A percentile compares a stretch with the other conserved stretches of the same genome.
Conservation (phyloP, 2,329 filamentous ascomycete species). For the Fusarium nodosum region DNA sequence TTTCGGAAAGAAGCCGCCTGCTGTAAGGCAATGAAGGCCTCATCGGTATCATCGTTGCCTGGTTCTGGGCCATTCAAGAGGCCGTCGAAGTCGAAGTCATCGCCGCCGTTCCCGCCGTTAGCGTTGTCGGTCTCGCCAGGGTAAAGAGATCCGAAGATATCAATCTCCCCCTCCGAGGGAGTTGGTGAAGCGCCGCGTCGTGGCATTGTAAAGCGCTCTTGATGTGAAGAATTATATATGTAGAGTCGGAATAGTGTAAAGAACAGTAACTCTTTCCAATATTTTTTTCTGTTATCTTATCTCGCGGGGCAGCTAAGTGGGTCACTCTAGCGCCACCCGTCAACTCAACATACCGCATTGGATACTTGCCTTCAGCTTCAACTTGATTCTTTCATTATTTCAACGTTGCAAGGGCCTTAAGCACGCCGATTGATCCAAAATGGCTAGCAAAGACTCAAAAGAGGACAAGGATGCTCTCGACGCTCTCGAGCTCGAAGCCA, state of each 20-base stretch:
- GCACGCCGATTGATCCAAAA: constrained; percentile 39
- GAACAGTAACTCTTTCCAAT: constrained; percentile 40
- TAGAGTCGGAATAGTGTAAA: constrained; percentile 19
- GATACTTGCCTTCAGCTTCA: constrained; percentile 20
- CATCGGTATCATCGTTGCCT: constrained; percentile 77
- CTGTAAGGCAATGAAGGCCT: constrained; percentile 89
- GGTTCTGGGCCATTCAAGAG: constrained; percentile 67
- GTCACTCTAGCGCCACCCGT: constrained; percentile 16
- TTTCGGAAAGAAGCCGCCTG: constrained; percentile 93
- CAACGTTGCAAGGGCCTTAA: constrained; percentile 3
- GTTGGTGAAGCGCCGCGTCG: constrained; percentile 83
- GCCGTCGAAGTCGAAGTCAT: constrained; percentile 69
- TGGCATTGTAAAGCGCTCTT: constrained; percentile 67
- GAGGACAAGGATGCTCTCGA: constrained; percentile 83
- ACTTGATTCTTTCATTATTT: constrained; percentile 18
- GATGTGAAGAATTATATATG: constrained; percentile 19
- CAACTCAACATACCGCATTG: constrained; percentile 17
- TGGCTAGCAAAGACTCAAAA: constrained; percentile 57
- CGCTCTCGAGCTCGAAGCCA: constrained; percentile 84
- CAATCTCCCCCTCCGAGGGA: constrained; percentile 89
- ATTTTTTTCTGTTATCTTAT: constrained; percentile 60
- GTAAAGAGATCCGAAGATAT: constrained; percentile 86
- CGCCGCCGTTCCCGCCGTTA: constrained; percentile 54
- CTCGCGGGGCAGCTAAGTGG: constrained; percentile 52
- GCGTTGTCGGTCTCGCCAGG: constrained; percentile 69